Conservation (phyloP, 1,139 yeast species). For the Scheffersomyces quercinus region DNA sequence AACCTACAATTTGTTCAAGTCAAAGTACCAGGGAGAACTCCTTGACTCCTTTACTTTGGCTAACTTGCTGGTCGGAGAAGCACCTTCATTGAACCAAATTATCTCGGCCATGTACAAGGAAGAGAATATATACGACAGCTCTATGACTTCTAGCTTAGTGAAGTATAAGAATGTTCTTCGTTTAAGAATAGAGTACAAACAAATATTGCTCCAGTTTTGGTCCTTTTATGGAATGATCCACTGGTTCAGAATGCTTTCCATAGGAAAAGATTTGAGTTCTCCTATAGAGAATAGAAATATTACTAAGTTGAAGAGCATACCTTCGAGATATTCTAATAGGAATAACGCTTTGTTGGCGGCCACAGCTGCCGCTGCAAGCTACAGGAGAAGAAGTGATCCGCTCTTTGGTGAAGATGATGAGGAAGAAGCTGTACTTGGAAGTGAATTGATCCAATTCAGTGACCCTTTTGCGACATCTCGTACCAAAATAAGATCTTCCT, state of each 20-base stretch:
- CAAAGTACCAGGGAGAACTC: constrained; percentile 24
- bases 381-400: constrained; percentile 6
- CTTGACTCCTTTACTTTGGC: constrained; percentile 33
- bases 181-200: constrained; percentile 42
- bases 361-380: constrained; percentile 26
- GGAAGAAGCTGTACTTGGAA: constrained; percentile 2
- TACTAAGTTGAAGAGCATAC: constrained; percentile 34
- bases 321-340: constrained; percentile 20
- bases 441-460: constrained; percentile 1
- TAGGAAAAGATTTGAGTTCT: constrained; percentile 37
- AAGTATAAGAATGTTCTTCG: constrained; percentile 40
- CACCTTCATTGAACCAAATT: constrained; percentile 35
- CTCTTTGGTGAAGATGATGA: constrained; percentile 1
- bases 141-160: constrained; percentile 28
- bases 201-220: constrained; percentile 44
- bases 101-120: constrained; percentile 31
- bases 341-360: constrained; percentile 29
- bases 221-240: constrained; percentile 41
- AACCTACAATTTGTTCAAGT: constrained; percentile 17
- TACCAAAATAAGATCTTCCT: neutral
- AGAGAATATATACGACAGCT: constrained; percentile 14
- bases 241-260: constrained; percentile 39
- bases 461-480: neutral
- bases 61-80: constrained; percentile 37
- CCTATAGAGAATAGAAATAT: constrained; percentile 34